Base-by-base conservation (phyloP, 2,329 filamentous ascomycete species). In the Fusarium gaditjirri region DNA sequence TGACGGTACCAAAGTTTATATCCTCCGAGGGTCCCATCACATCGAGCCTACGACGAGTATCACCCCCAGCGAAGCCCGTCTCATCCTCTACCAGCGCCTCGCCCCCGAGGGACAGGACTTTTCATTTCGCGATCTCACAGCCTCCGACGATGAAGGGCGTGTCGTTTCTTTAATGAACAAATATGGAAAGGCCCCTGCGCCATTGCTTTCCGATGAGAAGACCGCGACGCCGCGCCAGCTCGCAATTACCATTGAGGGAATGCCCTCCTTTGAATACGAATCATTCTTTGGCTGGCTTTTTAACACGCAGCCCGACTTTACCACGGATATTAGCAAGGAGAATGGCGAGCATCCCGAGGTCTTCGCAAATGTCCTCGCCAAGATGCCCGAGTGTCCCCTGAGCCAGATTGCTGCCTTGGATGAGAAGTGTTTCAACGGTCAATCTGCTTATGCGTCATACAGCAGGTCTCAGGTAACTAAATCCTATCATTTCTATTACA, bases 61-160 rank as follows among this genome's bases (percentile, higher is more conserved):
- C 74, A 84, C 87, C 53, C 84, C 85, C 74, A 84, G 86, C 78
- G 82, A 89, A 78, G 88, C 86, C 64, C 85, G 87, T 76, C 84
- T 91, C 66, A 84, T 92, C 75, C 79, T 91, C 52, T 85, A 90
- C 17, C 88, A 90, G 78, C 86, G 89, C 56, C 80, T 90, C 64
- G 84, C 84, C 23, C 81, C 83, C 61, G 79, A 82, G 38, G 82
- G 84, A 75, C 84, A 84, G 76, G 86, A 84, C 70, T 84, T 85
- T 72, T 84, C 83, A 72, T 83, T 83, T 75, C 84, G 81, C 78
- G 86, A 84, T 74, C 82, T 85, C 56, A 84, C 82, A 41, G 78
- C 81, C 33, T 80, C 78, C 38, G 71, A 83, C 65, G 78, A 83
- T 49, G 56, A 75, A 29, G 82, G 86, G 63, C 84, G 88, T 44